Base-by-base conservation (phyloP, 2,329 filamentous ascomycete genomes). In the Hyphodiscus sp. region DNA sequence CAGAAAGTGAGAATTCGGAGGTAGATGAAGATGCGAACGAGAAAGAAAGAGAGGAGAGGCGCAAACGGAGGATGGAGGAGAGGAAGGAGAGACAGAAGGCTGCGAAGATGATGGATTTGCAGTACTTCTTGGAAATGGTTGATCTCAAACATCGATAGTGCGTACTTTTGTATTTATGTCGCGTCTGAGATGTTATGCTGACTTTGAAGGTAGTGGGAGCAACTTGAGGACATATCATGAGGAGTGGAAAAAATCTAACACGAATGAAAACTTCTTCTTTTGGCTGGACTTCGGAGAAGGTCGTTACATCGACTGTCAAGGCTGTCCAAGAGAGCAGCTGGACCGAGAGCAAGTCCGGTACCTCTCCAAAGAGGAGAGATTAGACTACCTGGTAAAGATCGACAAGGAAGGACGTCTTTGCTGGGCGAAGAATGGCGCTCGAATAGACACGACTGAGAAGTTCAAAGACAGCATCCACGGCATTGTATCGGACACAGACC, bases 181-280 rank as follows among this genome's bases (percentile, higher is more conserved):
- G 23, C 8, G 4, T 26, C 23, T 3, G 8, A 26, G 23, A 4
- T 26, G 23, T 8, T 26, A 26, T 26, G 23, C 23, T 26, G 23
- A 26, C 23, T 26, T 26, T 26, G 23, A 26, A 26, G 4, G 8
- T 26, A 26, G 23, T 65, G 91, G 91, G 3, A 86, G 84, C 51
- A 95, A 94, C 61, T 70, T 96, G 49, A 78, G 87, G 30, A 79
- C 81, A 30, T 96, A 96, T 63, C 91, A 96, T 65, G 81, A 83
- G 55, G 82, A 87, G 59, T 96, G 91, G 91, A 90, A 90, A 68
- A 81, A 79, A 56, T 75, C 82, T 1, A 76, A 87, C 26, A 92
- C 89, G 0, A 80, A 83, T 4, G 86, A 96, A 67, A 95, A 94
- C 66, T 96, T 91, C 76, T 96, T 96, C 69, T 92, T 91, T 71